A percentile compares a stretch with the other conserved stretches of the same genome.
Evolutionary conservation across 495 filamentous ascomycete genomes (phyloP).

Genomic region (Choiromyces venosus): DNA sequence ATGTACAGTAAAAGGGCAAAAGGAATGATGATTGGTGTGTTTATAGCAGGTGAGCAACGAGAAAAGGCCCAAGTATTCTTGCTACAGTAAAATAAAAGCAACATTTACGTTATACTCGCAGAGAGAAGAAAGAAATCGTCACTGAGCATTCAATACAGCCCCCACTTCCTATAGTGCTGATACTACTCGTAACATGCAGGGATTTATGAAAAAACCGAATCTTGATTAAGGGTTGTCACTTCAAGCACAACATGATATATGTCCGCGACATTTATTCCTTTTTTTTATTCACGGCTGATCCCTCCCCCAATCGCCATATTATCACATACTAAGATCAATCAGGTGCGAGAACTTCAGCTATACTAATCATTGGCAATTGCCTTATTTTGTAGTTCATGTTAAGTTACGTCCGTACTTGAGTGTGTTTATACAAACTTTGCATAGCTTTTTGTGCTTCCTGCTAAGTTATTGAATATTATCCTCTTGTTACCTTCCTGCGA

Average conservation of each 20-base stretch:
- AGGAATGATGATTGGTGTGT: background rate
- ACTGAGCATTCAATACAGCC: background rate
- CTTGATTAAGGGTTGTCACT: background rate
- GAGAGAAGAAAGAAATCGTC: background rate
- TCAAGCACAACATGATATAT: background rate
- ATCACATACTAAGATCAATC: background rate
- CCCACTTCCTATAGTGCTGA: background rate
- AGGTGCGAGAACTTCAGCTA: background rate
- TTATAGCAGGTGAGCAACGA: background rate
- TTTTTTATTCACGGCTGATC: background rate
- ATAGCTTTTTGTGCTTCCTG: background rate
- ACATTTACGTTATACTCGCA: background rate
- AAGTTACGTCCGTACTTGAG: background rate
- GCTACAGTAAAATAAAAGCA: background rate
- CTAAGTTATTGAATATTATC: background rate
- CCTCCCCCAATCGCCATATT: background rate
- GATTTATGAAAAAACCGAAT: background rate
- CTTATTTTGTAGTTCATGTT: background rate
- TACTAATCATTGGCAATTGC: background rate
- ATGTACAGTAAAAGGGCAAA: background rate
- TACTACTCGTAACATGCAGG: background rate
- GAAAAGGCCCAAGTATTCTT: background rate
- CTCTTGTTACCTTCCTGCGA: background rate
- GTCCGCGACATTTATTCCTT: background rate
- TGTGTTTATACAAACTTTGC: background rate